phyloP scores from a whole-genome alignment of 1,284 basidiomycete genomes.

The Ustilago curta region DNA sequence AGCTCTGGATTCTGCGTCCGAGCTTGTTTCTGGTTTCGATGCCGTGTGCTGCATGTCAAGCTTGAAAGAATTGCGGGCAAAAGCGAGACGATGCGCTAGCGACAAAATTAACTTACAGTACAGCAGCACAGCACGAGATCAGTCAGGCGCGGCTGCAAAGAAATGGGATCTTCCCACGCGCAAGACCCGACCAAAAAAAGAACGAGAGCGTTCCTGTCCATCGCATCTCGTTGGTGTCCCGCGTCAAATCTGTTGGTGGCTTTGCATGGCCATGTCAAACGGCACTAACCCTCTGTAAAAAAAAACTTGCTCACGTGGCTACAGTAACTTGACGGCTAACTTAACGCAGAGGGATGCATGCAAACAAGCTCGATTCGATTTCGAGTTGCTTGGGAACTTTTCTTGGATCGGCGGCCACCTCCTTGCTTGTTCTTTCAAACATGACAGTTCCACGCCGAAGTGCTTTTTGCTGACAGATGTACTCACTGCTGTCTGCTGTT shows the following conservation, averaged over 20 bases:
- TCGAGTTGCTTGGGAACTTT: constrained; percentile 3
- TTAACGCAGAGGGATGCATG: neutral
- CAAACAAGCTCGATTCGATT: too few relatives aligned
- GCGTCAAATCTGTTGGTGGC: constrained; percentile 3
- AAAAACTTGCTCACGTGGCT: neutral
- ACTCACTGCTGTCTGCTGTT: too few relatives aligned
- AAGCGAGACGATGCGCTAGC: neutral
- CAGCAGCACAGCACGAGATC: neutral
- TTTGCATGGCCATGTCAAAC: neutral
- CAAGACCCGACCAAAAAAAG: neutral
- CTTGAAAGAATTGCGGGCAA: neutral
- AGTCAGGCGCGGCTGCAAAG: neutral
- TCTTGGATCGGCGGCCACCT: constrained; percentile 1
- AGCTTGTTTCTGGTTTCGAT: neutral
- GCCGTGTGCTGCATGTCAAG: neutral
- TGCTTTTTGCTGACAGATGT: neutral
- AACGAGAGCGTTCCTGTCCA: neutral
- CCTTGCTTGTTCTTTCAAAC: constrained; percentile 4
- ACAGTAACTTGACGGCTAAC: too few relatives aligned
- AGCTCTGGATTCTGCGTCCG: neutral
- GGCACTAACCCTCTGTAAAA: neutral
- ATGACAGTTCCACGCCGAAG: neutral
- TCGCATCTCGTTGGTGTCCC: neutral
- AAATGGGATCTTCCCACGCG: constrained; percentile 8
- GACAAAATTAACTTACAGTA: too few relatives aligned